A percentile compares a stretch with the other conserved stretches of the same genome.
Evolutionary conservation across 1,139 yeast genomes (phyloP).

Genomic region (Suhomyces maxii): DNA sequence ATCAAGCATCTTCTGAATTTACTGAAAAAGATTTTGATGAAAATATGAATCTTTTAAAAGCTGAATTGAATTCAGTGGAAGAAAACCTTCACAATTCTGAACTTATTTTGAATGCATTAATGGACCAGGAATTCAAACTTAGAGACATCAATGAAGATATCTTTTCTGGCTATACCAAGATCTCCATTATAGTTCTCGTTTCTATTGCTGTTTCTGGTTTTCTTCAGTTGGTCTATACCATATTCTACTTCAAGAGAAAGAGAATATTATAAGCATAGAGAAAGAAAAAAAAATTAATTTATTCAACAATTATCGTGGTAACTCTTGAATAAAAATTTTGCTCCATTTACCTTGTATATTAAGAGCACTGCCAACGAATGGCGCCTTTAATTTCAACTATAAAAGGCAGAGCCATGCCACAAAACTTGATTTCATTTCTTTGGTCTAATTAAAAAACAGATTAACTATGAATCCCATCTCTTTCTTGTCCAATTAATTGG

Average conservation of each 20-base stretch:
- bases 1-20: conserved; percentile 16
- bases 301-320: no score
- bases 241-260: conserved; percentile 28
- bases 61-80: conserved; percentile 33
- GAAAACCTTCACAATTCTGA: conserved; percentile 32
- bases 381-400: no score
- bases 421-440: no score
- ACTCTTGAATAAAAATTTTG: no score
- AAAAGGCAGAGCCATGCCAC: no score
- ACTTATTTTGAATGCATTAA: conserved; percentile 26
- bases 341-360: no score
- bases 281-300: no score
- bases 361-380: no score
- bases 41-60: conserved; percentile 28
- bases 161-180: conserved; percentile 33
- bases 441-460: no score
- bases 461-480: no score
- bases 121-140: conserved; percentile 36
- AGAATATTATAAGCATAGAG: conserved; percentile 18
- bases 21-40: conserved; percentile 36
- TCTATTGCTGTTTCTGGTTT: conserved; percentile 32
- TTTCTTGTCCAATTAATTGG: no score
- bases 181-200: conserved; percentile 27
- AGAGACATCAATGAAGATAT: conserved; percentile 45
- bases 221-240: conserved; percentile 31